Conservation (phyloP, 495 filamentous ascomycete genomes). For the Pseudevernia furfuracea region DNA sequence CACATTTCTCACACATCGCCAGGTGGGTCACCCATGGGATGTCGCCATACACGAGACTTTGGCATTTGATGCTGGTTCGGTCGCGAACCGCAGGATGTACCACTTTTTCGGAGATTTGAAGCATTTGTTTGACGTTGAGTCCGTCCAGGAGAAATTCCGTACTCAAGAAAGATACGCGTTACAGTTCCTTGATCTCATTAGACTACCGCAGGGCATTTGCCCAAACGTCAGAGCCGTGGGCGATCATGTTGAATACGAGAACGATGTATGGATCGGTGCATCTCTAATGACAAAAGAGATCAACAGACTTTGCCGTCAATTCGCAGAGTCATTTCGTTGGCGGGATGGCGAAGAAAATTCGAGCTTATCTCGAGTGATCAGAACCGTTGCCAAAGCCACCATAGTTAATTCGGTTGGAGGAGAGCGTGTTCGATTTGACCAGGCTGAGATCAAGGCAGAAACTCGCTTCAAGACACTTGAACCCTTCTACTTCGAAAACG, state of each 20-base stretch:
- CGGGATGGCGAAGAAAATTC: constrained; percentile 49
- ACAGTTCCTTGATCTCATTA: constrained; percentile 92
- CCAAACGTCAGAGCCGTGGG: constrained; percentile 86
- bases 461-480: constrained; percentile 67
- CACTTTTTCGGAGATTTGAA: constrained; percentile 93
- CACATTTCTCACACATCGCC: constrained; percentile 89
- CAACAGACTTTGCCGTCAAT: constrained; percentile 80
- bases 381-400: constrained; percentile 63
- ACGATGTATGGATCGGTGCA: constrained; percentile 94
- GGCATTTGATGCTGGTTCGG: constrained; percentile 84
- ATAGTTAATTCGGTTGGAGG: constrained; percentile 79
- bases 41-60: constrained; percentile 75
- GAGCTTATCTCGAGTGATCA: constrained; percentile 64
- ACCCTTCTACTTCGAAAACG: constrained; percentile 69
- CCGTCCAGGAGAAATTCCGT: constrained; percentile 75
- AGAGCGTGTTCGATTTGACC: constrained; percentile 79
- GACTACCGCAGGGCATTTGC: constrained; percentile 92
- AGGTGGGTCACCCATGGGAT: constrained; percentile 87
- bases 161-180: constrained; percentile 77
- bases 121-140: constrained; percentile 77
- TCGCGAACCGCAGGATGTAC: constrained; percentile 89
- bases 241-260: constrained; percentile 97
- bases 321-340: constrained; percentile 76
- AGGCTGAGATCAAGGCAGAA: constrained; percentile 82
- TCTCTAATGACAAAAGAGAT: constrained; percentile 91